A percentile compares a stretch with the other conserved stretches of the same genome.
Evolutionary conservation across 1,284 basidiomycete species (phyloP).

Genomic region (Apiotrichum domesticum): DNA sequence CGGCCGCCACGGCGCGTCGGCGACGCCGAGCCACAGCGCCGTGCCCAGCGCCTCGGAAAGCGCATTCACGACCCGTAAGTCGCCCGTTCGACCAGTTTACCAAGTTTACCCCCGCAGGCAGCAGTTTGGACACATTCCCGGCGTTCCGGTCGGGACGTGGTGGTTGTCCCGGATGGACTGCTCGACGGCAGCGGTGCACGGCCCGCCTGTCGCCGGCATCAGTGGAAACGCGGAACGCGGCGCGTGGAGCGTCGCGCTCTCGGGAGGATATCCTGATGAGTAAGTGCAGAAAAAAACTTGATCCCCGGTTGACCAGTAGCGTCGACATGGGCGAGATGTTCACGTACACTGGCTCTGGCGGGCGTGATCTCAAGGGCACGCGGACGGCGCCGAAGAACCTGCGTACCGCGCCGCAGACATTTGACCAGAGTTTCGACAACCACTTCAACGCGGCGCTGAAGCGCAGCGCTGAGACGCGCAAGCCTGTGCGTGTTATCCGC

Average conservation of each 20-base stretch:
- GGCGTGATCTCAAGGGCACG: slow-evolving; percentile 43
- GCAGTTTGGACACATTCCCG: slow-evolving; percentile 34
- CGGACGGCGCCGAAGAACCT: slow-evolving; percentile 43
- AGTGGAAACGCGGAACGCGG: slow-evolving; percentile 34
- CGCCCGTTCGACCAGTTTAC: neutral
- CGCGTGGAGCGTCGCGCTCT: slow-evolving; percentile 46
- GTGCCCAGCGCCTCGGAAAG: slow-evolving; percentile 25
- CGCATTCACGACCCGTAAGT: slow-evolving; percentile 34
- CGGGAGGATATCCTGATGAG: slow-evolving; percentile 45
- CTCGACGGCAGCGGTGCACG: slow-evolving; percentile 37
- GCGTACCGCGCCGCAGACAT: slow-evolving; percentile 47
- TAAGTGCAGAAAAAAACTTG: slow-evolving; percentile 7
- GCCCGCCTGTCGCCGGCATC: slow-evolving; percentile 38
- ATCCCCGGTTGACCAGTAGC: slow-evolving; percentile 6
- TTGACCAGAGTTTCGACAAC: slow-evolving; percentile 44
- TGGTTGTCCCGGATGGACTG: slow-evolving; percentile 38
- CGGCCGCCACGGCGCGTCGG: neutral
- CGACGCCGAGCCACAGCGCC: slow-evolving; percentile 13
- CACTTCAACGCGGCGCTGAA: slow-evolving; percentile 43
- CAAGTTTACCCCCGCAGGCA: slow-evolving; percentile 12
- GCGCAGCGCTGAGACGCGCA: slow-evolving; percentile 36
- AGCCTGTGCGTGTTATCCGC: slow-evolving; percentile 48
- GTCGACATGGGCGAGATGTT: slow-evolving; percentile 39
- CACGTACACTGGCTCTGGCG: slow-evolving; percentile 38
- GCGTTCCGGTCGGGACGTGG: slow-evolving; percentile 34